phyloP scores from a whole-genome alignment of 176 grass and related monocot genomes.

The Cenchrus americanus region DNA sequence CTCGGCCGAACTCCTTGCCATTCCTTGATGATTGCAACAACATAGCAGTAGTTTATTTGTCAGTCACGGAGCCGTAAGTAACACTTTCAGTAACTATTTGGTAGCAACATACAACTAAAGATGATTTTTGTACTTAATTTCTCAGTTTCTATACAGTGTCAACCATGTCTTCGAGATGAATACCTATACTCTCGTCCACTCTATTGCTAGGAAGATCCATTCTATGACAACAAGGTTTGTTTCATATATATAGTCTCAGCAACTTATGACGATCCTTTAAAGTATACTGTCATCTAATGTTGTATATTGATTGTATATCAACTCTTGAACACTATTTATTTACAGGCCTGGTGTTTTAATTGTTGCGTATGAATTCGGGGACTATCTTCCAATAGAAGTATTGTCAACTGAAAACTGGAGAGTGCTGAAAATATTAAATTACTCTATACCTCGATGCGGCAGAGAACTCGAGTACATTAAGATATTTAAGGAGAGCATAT shows the following conservation, averaged over 20 bases:
- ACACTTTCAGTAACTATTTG: background rate
- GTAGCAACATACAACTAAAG: no score
- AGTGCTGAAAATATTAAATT: background rate
- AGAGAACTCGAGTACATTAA: background rate
- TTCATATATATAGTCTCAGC: background rate
- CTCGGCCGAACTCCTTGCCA: background rate
- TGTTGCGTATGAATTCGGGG: background rate
- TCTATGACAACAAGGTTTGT: background rate
- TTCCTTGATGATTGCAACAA: background rate
- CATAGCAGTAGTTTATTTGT: background rate
- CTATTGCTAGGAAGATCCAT: background rate
- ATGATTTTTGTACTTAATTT: background rate
- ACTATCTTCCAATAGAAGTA: background rate
- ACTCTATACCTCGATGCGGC: no score
- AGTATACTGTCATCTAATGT: no score
- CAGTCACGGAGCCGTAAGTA: background rate
- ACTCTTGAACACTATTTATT: background rate
- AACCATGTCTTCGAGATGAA: background rate
- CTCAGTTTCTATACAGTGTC: background rate
- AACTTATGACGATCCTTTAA: no score
- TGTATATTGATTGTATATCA: background rate
- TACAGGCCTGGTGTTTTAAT: slow-evolving; percentile 14
- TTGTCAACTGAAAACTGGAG: slow-evolving; percentile 13
- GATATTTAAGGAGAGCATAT: background rate
- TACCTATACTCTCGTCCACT: background rate